phyloP scores from a whole-genome alignment of 108 stramenopile genomes.

The Aureococcus anophagefferens region DNA sequence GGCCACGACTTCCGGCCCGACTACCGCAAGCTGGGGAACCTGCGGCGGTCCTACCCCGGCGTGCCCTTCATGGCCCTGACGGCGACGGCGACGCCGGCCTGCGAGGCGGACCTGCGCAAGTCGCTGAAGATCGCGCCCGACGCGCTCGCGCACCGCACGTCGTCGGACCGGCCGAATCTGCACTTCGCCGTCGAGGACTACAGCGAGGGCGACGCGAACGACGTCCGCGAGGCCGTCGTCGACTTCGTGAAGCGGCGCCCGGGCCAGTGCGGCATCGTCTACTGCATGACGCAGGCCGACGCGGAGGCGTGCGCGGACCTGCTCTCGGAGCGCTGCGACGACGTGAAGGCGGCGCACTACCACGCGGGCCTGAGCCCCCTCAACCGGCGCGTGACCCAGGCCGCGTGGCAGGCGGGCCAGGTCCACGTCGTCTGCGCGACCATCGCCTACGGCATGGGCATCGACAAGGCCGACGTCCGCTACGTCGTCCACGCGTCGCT shows the following conservation, averaged over 20 bases:
- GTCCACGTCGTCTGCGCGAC: conserved; percentile 89
- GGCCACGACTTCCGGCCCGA: conserved; percentile 91
- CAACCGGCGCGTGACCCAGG: not conserved
- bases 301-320: not conserved
- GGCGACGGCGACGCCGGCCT: conserved; percentile 51
- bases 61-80: conserved; percentile 94
- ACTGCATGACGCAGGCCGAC: conserved; percentile 72
- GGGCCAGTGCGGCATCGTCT: conserved; percentile 86
- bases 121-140: not conserved
- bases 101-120: not conserved
- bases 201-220: not conserved
- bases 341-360: not conserved
- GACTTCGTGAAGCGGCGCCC: conserved; percentile 53
- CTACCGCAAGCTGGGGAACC: conserved; percentile 66
- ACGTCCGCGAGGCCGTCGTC: conserved; percentile 52
- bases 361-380: not conserved
- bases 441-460: conserved; percentile 93
- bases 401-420: conserved; percentile 70
- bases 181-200: conserved; percentile 68
- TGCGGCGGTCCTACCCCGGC: conserved; percentile 74
- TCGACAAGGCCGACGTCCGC: conserved; percentile 83
- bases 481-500: conserved; percentile 77
- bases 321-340: not conserved
- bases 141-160: conserved; percentile 44
- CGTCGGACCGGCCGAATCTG: conserved; percentile 91